Evolutionary conservation across 2,329 filamentous ascomycete species (phyloP).

Genomic region (Ascocoryne sarcoides): DNA sequence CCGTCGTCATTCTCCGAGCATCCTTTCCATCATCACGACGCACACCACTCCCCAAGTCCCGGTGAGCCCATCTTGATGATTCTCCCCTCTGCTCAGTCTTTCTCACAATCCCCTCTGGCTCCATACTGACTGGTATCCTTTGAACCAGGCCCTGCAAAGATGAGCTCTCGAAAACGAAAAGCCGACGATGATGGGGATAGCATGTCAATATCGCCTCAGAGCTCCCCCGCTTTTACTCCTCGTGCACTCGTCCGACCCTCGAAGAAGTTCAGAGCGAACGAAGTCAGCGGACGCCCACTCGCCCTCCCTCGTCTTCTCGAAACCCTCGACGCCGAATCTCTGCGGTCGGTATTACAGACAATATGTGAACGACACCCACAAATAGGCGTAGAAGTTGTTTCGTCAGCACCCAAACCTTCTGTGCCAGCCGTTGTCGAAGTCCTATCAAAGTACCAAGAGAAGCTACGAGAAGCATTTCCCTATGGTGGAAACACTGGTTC

Average conservation of each 20-base stretch:
- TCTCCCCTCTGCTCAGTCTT: neutral
- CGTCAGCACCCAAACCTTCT: constrained; percentile 78
- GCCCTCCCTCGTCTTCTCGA: constrained; percentile 75
- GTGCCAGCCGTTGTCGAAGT: constrained; percentile 73
- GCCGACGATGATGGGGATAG: constrained; percentile 73
- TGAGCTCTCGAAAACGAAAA: constrained; percentile 66
- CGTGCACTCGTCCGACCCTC: constrained; percentile 58
- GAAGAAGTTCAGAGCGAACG: constrained; percentile 55
- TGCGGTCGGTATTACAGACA: constrained; percentile 78
- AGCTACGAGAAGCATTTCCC: constrained; percentile 71
- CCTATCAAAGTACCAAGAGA: constrained; percentile 70
- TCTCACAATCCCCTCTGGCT: constrained; percentile 40
- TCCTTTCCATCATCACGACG: constrained; percentile 45
- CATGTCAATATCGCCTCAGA: constrained; percentile 82
- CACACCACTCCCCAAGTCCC: constrained; percentile 47
- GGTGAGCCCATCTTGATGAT: constrained; percentile 31
- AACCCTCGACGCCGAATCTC: constrained; percentile 76
- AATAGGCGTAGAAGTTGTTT: constrained; percentile 75
- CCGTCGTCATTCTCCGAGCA: constrained; percentile 51
- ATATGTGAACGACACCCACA: constrained; percentile 86
- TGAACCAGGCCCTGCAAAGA: no score
- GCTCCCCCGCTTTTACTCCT: constrained; percentile 66
- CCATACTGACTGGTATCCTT: constrained; percentile 8
- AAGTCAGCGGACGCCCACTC: constrained; percentile 58
- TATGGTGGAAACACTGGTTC: constrained; percentile 75